Evolutionary conservation across 2,329 filamentous ascomycete species (phyloP).

Genomic region (Trichoderma koningii): DNA sequence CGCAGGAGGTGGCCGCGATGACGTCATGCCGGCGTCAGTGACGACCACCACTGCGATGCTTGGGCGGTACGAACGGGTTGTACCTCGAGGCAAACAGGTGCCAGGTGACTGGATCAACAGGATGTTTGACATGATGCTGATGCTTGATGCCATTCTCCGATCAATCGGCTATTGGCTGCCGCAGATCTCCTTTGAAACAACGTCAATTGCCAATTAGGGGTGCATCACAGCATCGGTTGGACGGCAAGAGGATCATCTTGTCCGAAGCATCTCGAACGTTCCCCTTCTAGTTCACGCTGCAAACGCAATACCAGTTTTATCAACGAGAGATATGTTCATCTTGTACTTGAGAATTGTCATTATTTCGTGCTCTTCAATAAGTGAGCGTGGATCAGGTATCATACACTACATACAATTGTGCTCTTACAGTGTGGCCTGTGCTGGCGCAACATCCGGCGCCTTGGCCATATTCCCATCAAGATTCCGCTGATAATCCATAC

Average conservation of each 20-base stretch:
- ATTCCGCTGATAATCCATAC: slow-evolving; percentile 10
- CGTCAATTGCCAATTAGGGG: slow-evolving; percentile 4
- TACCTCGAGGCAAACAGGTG: too few relatives aligned
- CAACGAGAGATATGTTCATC: background rate
- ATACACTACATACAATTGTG: slow-evolving; percentile 31
- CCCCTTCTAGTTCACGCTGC: background rate
- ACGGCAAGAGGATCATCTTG: background rate
- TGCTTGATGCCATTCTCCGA: too few relatives aligned
- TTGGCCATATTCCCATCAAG: slow-evolving; percentile 25
- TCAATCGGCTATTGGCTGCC: background rate
- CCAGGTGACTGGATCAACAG: too few relatives aligned
- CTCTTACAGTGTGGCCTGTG: slow-evolving; percentile 37
- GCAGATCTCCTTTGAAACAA: background rate
- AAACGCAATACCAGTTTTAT: background rate
- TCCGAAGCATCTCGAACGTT: slow-evolving; percentile 1
- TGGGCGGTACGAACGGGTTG: background rate
- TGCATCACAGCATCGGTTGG: background rate
- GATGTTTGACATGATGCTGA: too few relatives aligned
- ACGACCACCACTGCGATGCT: background rate
- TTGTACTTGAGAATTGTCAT: slow-evolving; percentile 21
- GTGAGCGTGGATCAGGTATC: slow-evolving; percentile 29
- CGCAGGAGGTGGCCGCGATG: slow-evolving; percentile 11
- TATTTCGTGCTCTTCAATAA: slow-evolving; percentile 26
- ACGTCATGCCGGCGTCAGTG: slow-evolving; percentile 20
- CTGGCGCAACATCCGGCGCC: slow-evolving; percentile 29